Evolutionary conservation across 2,329 filamentous ascomycete genomes (phyloP), one percentile per base, ranked within the genome.

Genomic region (Penicillium thymicola): DNA sequence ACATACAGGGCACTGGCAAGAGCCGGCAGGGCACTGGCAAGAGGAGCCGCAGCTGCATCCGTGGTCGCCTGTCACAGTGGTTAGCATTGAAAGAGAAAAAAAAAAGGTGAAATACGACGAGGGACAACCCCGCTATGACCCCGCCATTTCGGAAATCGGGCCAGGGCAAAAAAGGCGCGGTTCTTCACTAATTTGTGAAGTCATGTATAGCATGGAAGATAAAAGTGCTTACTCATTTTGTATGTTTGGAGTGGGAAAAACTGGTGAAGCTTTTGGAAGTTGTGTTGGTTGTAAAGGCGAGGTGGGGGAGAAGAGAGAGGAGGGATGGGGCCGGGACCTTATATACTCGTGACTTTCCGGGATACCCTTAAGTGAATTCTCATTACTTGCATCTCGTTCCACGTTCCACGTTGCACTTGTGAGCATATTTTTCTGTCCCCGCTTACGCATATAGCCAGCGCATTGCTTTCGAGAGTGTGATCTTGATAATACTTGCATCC

Each of bases 11-110:
- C 73, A 76, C 57, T 74, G 62, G 72, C 73, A 76, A 42, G 62
- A 54, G 64, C 73, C 74, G 62, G 73, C 66, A 62, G 74, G 73
- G 70, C 74, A 75, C 64, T 71, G 67, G 72, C 73, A 76, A 58
- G 72, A 72, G 65, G 68, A 56, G 60, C 74, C 74, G 66, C 73
- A 76, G 68, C 66, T 71, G 70, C 74, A 76, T 59, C 64, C 66
- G 72, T 74, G 73, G 57, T 72, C 71, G 61, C 62, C 65, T 71
- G 51, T 59, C 16, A 18, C 11, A 13, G 43, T 59, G 28, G 59
- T 62, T 46, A 66, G 55, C 41, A 54, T 58, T 30, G 23, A 14
- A 40, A 55, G 34, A 9, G 9, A 5, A 37, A 8, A 27, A 41
- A 37, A 9, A 9, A 38, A 25, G 16, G 16, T 37, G 48, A 41